These are phyloP conservation scores for Quercus robur DNA, from an alignment of 306 rosid genomes.

Conservation along the genomic window DNA sequence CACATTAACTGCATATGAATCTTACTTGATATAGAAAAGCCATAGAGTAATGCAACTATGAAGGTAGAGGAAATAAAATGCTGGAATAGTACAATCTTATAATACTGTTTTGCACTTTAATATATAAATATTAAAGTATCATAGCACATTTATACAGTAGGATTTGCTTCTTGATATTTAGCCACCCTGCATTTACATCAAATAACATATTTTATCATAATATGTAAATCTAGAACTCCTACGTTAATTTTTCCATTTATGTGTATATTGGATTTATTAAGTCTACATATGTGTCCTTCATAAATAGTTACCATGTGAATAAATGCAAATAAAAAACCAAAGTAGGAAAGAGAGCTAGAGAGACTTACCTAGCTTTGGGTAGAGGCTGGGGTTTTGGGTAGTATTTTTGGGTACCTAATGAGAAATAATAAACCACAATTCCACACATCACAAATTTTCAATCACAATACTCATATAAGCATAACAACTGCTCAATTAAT, in stretches of 20 bases:
- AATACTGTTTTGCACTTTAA: background rate
- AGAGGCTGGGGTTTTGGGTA: no score
- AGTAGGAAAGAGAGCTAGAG: no score
- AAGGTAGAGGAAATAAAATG: background rate
- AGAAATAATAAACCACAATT: no score
- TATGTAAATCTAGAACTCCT: background rate
- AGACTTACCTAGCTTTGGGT: no score
- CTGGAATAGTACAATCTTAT: background rate
- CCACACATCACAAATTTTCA: no score
- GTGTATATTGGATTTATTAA: background rate
- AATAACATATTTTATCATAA: constrained; percentile 1
- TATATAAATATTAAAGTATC: background rate
- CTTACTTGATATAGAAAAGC: background rate
- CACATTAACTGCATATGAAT: background rate
- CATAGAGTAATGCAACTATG: background rate
- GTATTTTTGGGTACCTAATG: no score
- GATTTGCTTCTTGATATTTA: constrained; percentile 95
- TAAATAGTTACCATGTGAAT: background rate
- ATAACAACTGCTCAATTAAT: no score
- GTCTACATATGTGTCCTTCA: background rate
- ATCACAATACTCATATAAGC: no score
- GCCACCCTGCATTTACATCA: constrained; percentile 69
- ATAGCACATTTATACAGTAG: constrained; percentile 54
- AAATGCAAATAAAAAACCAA: background rate
- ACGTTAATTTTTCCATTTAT: background rate